Percentiles rank a stretch among this genome's conserved stretches.
phyloP scores from a whole-genome alignment of 139 green algal species.

The Coccomyxa sp. region DNA sequence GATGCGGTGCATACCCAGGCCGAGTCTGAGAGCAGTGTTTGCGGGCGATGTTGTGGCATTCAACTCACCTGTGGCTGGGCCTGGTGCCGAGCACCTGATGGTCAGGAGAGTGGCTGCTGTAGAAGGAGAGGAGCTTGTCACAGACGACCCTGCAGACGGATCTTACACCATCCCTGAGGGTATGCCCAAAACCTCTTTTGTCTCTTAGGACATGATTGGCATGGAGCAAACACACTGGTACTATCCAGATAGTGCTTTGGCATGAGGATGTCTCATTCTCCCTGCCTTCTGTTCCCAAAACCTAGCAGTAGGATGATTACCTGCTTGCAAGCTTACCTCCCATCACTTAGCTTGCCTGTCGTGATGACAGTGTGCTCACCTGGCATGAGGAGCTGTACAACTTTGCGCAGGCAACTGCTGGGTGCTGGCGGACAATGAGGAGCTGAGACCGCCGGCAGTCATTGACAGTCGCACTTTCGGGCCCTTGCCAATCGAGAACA shows the following conservation, averaged over 20 bases:
- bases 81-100: conserved; percentile 23
- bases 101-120: conserved; percentile 73
- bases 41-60: conserved; percentile 65
- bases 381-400: neutral
- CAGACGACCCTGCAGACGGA: conserved; percentile 19
- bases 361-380: no score
- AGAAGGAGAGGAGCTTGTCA: conserved; percentile 66
- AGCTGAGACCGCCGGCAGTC: conserved; percentile 43
- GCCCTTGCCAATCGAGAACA: conserved; percentile 36
- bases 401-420: conserved; percentile 63
- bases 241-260: no score
- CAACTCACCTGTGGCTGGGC: conserved; percentile 25
- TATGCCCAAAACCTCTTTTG: no score
- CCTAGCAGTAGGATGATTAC: no score
- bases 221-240: no score
- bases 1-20: conserved; percentile 53
- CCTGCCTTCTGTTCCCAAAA: no score
- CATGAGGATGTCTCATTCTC: no score
- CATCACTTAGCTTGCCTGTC: no score
- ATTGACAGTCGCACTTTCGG: conserved; percentile 64
- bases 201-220: no score
- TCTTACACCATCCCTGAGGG: conserved; percentile 25
- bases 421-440: conserved; percentile 78
- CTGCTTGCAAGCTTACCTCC: no score
- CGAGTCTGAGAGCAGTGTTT: conserved; percentile 30